Evolutionary conservation across 306 rosid genomes (phyloP).

Genomic region (Inga laurina): DNA sequence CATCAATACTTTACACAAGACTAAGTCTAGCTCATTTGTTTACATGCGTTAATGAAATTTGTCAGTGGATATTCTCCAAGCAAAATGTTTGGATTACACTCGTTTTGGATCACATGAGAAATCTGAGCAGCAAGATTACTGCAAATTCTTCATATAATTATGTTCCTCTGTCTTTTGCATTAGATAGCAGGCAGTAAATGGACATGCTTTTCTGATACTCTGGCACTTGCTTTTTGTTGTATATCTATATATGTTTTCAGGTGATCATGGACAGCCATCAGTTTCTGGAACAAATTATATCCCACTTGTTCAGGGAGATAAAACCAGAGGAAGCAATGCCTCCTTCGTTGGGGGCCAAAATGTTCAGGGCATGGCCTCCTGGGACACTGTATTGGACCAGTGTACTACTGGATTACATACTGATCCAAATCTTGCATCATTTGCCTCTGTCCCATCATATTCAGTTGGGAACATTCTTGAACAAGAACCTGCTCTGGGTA

Average conservation of each 20-base stretch:
- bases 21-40: conserved; percentile 15
- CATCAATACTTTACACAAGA: background rate
- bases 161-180: conserved; percentile 14
- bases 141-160: conserved; percentile 35
- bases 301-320: conserved; percentile 49
- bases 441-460: conserved; percentile 46
- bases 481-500: conserved; percentile 41
- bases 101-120: conserved; percentile 43
- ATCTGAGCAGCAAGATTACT: conserved; percentile 34
- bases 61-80: conserved; percentile 46
- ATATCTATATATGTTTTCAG: conserved; percentile 36
- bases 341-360: conserved; percentile 44
- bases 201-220: conserved; percentile 19
- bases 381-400: conserved; percentile 65
- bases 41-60: background rate
- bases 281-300: conserved; percentile 53
- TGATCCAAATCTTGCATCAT: conserved; percentile 57
- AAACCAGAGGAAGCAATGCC: conserved; percentile 40
- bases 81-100: conserved; percentile 43
- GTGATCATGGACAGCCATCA: conserved; percentile 52
- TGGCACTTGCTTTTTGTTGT: conserved; percentile 1
- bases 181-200: conserved; percentile 7
- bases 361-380: conserved; percentile 54
- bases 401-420: conserved; percentile 39
- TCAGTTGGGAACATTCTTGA: conserved; percentile 47